phyloP scores from a whole-genome alignment of 148 eudicot species.

The Camellia sinensis region DNA sequence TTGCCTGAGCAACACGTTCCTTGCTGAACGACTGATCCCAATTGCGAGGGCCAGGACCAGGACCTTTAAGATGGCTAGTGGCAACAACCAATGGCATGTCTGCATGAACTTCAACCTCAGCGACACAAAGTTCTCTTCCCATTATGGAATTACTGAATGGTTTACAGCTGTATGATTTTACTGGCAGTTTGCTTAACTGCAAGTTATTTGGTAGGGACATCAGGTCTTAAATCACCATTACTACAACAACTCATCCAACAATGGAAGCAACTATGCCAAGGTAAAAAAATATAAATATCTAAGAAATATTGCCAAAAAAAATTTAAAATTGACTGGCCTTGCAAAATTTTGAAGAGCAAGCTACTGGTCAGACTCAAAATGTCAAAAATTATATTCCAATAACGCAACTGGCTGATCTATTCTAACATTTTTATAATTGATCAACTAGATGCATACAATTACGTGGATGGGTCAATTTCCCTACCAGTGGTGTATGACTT shows the following conservation, averaged over 20 bases:
- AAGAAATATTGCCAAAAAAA: background rate
- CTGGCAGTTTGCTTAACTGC: constrained; percentile 73
- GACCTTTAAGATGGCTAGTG: constrained; percentile 89
- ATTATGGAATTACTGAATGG: constrained; percentile 64
- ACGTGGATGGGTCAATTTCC: background rate
- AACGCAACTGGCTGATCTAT: background rate
- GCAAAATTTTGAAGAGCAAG: background rate
- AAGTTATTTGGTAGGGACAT: constrained; percentile 11
- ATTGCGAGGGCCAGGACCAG: constrained; percentile 79
- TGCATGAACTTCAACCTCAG: constrained; percentile 44
- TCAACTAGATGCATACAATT: background rate
- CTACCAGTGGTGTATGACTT: background rate
- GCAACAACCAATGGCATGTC: constrained; percentile 51
- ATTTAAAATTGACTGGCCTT: background rate
- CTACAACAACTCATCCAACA: background rate
- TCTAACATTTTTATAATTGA: background rate
- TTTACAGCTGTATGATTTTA: constrained; percentile 55
- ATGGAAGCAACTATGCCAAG: background rate
- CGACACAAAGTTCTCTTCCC: constrained; percentile 74
- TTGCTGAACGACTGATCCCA: constrained; percentile 91
- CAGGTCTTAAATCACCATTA: background rate
- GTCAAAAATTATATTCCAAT: background rate
- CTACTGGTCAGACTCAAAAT: background rate
- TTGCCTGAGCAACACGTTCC: constrained; percentile 86
- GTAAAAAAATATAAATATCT: background rate